Evolutionary conservation across 441 rosid genomes (phyloP).

Genomic region (Metrosideros polymorpha): DNA sequence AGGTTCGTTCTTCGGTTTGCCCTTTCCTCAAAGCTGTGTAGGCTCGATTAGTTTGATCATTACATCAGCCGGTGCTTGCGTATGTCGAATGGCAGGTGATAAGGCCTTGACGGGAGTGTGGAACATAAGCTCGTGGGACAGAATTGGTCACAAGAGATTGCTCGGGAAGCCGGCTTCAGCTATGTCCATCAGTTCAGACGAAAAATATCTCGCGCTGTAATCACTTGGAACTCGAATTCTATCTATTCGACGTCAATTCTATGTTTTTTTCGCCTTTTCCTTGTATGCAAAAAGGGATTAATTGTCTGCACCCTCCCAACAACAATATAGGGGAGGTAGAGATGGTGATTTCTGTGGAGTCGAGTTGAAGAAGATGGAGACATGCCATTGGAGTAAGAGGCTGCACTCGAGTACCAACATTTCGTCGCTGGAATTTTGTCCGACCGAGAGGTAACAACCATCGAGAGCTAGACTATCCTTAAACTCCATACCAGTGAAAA

Average conservation of each 20-base stretch:
- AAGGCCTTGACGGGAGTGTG: slow-evolving; percentile 67
- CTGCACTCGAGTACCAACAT: slow-evolving; percentile 67
- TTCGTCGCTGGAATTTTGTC: slow-evolving; percentile 75
- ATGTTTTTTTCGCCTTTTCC: neutral
- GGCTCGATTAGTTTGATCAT: neutral
- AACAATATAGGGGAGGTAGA: slow-evolving; percentile 59
- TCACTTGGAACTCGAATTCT: slow-evolving; percentile 3
- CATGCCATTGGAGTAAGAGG: slow-evolving; percentile 80
- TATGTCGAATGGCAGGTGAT: slow-evolving; percentile 39
- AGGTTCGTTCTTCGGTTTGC: neutral
- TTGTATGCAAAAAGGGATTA: neutral
- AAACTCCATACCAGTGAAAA: neutral
- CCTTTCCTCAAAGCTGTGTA: neutral
- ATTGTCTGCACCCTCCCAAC: neutral
- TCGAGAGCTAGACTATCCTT: neutral
- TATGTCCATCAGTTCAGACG: slow-evolving; percentile 87
- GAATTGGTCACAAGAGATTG: slow-evolving; percentile 83
- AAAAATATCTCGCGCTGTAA: slow-evolving; percentile 88
- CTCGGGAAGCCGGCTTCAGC: slow-evolving; percentile 62
- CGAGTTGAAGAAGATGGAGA: slow-evolving; percentile 83
- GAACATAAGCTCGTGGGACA: slow-evolving; percentile 85
- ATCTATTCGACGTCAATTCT: neutral
- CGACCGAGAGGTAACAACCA: slow-evolving; percentile 44
- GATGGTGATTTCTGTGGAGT: slow-evolving; percentile 87
- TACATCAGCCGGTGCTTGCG: neutral